These are phyloP conservation scores for Cenchrus fungigraminus DNA, from an alignment of 176 grass and related monocot species.

Conservation along the genomic window DNA sequence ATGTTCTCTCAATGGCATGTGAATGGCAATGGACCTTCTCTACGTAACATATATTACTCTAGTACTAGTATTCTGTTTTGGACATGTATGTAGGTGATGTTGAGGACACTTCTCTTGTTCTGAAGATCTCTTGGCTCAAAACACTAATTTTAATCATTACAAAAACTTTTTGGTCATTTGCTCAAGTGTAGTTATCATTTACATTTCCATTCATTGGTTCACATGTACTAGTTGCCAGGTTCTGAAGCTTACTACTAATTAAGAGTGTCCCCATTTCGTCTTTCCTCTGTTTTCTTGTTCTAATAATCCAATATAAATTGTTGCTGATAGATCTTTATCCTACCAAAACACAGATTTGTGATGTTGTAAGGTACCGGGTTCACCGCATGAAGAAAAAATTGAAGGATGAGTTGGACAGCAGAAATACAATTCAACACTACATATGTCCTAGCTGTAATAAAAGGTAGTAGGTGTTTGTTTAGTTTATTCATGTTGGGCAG, in stretches of 20 bases:
- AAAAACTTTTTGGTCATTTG: background rate
- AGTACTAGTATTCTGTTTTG: background rate
- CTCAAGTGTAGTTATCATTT: background rate
- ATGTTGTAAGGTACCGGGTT: conserved; percentile 92
- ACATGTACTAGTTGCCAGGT: background rate
- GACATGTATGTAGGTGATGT: background rate
- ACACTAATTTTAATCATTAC: background rate
- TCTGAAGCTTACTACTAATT: background rate
- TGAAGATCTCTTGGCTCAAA: background rate
- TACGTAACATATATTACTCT: background rate
- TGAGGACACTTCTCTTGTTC: background rate
- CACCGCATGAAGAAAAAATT: conserved; percentile 98
- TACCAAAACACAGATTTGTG: conserved; percentile 69
- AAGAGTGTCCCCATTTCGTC: conserved; percentile 20
- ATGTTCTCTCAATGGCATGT: background rate
- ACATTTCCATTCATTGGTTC: background rate
- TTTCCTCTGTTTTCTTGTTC: conserved; percentile 17
- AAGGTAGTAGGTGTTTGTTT: conserved; percentile 55
- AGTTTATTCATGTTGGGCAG: conserved; percentile 16
- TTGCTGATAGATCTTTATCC: conserved; percentile 23
- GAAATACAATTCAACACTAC: conserved; percentile 94
- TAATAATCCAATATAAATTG: conserved; percentile 14
- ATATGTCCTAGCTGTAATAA: conserved; percentile 91
- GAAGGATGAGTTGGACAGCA: conserved; percentile 96
- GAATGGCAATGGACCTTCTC: background rate